Conservation (phyloP, 106 monocot species). For the Acorus calamus region DNA sequence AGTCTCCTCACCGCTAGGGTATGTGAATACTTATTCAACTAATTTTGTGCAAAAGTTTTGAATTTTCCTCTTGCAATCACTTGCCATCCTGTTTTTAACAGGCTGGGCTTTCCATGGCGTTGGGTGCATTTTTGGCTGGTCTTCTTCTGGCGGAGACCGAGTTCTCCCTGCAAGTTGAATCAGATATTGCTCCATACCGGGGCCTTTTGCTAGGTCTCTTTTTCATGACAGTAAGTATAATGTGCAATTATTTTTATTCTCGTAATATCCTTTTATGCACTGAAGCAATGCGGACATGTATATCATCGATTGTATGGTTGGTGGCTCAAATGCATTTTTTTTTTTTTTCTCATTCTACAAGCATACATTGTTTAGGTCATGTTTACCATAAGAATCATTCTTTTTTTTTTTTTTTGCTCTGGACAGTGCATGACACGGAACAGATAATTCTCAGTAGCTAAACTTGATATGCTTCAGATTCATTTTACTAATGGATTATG, state of each 20-base stretch:
- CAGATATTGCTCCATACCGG: slow-evolving; percentile 98
- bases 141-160: slow-evolving; percentile 96
- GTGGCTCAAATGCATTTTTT: too few species aligned
- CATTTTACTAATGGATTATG: too few species aligned
- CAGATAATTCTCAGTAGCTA: too few species aligned
- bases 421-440: too few species aligned
- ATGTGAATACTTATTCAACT: slow-evolving; percentile 11
- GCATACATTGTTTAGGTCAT: too few species aligned
- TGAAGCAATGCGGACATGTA: too few species aligned
- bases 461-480: too few species aligned
- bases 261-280: too few species aligned
- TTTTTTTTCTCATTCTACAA: too few species aligned
- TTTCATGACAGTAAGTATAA: slow-evolving; percentile 94
- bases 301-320: too few species aligned
- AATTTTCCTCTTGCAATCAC: neutral
- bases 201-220: slow-evolving; percentile 94
- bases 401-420: too few species aligned
- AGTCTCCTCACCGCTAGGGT: slow-evolving; percentile 99
- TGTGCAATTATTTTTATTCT: neutral
- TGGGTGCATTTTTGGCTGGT: slow-evolving; percentile 98
- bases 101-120: slow-evolving; percentile 97
- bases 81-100: slow-evolving; percentile 9
- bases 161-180: slow-evolving; percentile 99
- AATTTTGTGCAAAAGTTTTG: neutral
- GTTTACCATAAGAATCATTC: too few species aligned